A percentile compares a stretch with the other conserved stretches of the same genome.
These are phyloP conservation scores for Capsicum rhomboideum DNA, from an alignment of 257 asterid species.

Conservation along the genomic window DNA sequence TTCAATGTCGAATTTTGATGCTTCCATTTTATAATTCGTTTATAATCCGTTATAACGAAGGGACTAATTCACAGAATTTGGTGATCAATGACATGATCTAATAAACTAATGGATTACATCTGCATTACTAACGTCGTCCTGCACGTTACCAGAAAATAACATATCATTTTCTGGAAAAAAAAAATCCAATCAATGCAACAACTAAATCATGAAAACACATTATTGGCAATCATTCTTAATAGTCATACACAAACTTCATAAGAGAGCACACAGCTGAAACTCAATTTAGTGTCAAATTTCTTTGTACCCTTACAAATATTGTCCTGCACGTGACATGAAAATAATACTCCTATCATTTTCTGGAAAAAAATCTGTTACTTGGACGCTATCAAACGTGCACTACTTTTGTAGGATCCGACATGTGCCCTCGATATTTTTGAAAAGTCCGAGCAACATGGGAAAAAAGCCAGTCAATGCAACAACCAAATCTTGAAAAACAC, in stretches of 20 bases:
- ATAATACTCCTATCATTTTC: not conserved
- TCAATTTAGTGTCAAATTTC: no score
- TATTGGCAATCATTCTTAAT: no score
- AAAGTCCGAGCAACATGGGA: not conserved
- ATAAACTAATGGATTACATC: not conserved
- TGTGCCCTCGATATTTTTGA: not conserved
- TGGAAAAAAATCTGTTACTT: no score
- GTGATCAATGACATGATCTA: not conserved
- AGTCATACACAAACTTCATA: no score
- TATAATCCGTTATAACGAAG: not conserved
- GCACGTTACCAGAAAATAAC: not conserved
- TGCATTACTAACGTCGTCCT: not conserved
- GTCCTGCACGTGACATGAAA: not conserved
- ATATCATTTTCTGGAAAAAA: not conserved
- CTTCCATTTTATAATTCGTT: conserved; percentile 18
- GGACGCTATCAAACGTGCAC: not conserved
- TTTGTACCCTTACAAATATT: no score
- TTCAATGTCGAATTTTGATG: conserved; percentile 22
- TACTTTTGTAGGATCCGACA: not conserved
- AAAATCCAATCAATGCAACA: no score
- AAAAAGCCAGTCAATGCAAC: not conserved
- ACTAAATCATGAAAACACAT: no score
- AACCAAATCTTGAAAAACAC: not conserved
- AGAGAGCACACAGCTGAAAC: no score
- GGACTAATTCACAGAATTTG: not conserved